Evolutionary conservation across 108 stramenopile species (phyloP).

Genomic region (Epithemia pelagica): DNA sequence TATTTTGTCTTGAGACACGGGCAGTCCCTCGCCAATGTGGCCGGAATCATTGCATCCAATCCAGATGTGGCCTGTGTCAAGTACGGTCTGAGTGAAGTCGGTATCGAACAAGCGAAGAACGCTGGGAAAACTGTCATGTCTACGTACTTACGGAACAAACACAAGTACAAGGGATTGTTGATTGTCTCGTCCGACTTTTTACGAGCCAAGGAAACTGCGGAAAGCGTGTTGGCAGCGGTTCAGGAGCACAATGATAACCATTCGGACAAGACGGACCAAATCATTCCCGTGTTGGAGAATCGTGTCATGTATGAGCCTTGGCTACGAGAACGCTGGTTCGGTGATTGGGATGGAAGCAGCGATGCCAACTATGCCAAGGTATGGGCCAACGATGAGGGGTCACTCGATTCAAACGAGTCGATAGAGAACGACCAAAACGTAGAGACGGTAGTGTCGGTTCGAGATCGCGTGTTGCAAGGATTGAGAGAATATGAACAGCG

Average conservation of each 20-base stretch:
- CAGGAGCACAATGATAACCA: neutral
- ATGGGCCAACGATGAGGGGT: constrained; percentile 60
- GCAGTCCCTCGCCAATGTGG: constrained; percentile 80
- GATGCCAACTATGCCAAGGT: constrained; percentile 70
- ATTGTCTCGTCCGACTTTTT: constrained; percentile 20
- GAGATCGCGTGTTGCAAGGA: constrained; percentile 53
- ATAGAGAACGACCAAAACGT: constrained; percentile 16
- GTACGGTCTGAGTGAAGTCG: constrained; percentile 65
- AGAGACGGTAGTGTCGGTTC: constrained; percentile 67
- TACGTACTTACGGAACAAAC: neutral
- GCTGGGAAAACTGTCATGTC: constrained; percentile 39
- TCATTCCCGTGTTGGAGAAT: constrained; percentile 25
- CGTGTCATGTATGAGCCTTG: constrained; percentile 43
- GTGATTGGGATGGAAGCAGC: constrained; percentile 50
- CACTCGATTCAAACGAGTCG: constrained; percentile 20
- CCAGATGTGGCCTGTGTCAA: constrained; percentile 52
- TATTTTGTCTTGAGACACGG: constrained; percentile 82
- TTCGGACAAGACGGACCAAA: neutral
- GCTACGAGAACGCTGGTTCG: constrained; percentile 82
- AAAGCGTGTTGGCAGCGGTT: constrained; percentile 9
- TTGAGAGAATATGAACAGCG: constrained; percentile 42
- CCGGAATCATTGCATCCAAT: constrained; percentile 64
- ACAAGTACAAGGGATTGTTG: constrained; percentile 24
- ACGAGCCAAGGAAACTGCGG: constrained; percentile 41
- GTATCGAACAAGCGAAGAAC: constrained; percentile 52